These are phyloP conservation scores for Apiospora malaysiana DNA, from an alignment of 2,329 filamentous ascomycete genomes.

Conservation along the genomic window DNA sequence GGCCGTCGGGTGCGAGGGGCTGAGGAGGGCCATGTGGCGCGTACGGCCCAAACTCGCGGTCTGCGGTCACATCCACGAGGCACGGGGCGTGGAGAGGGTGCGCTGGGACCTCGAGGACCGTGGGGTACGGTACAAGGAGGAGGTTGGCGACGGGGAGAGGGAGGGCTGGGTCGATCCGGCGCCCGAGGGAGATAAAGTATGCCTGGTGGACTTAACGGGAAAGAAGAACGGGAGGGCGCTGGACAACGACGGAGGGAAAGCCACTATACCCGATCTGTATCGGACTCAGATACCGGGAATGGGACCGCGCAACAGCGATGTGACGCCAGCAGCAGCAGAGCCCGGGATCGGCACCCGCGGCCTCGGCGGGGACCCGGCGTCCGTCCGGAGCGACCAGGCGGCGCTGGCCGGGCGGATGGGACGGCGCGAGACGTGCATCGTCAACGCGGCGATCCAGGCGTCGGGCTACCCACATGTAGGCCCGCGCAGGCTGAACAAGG, in stretches of 20 bases:
- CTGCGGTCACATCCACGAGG: slow-evolving; percentile 76
- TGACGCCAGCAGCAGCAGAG: slow-evolving; percentile 26
- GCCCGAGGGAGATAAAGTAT: slow-evolving; percentile 60
- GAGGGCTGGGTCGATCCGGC: slow-evolving; percentile 66
- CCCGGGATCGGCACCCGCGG: slow-evolving; percentile 42
- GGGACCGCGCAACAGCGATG: no score
- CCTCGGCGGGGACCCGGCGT: slow-evolving; percentile 48
- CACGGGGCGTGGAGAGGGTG: slow-evolving; percentile 67
- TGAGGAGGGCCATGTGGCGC: slow-evolving; percentile 62
- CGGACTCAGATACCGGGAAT: no score
- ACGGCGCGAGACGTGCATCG: slow-evolving; percentile 73
- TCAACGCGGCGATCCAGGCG: slow-evolving; percentile 80
- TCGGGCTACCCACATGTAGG: slow-evolving; percentile 67
- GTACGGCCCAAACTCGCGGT: slow-evolving; percentile 69
- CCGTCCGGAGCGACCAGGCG: slow-evolving; percentile 47
- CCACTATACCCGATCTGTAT: no score
- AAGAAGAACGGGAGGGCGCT: slow-evolving; percentile 48
- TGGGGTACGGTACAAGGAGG: slow-evolving; percentile 52
- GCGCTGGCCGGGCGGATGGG: slow-evolving; percentile 49
- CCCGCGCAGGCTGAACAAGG: slow-evolving; percentile 74
- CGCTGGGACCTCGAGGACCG: slow-evolving; percentile 58
- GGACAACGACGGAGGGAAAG: slow-evolving; percentile 51
- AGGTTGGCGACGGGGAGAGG: slow-evolving; percentile 25
- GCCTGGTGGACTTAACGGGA: slow-evolving; percentile 65
- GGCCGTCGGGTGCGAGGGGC: slow-evolving; percentile 63